Conservation (phyloP, 2,329 filamentous ascomycete genomes). For the Colletotrichum eremochloae region DNA sequence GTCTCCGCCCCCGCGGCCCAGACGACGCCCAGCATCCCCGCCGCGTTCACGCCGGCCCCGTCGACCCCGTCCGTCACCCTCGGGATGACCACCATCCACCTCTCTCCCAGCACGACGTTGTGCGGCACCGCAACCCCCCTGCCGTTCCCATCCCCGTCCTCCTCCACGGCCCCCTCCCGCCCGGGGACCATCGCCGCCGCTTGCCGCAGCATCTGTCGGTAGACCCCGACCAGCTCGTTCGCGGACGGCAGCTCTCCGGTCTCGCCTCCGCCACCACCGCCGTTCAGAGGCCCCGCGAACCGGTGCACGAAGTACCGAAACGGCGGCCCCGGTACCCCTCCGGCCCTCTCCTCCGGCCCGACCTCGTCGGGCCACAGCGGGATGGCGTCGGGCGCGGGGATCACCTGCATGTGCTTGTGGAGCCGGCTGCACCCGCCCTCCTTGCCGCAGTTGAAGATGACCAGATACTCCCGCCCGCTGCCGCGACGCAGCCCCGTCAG, state of each 20-base stretch:
- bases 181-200: slow-evolving; percentile 40
- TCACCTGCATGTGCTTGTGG: slow-evolving; percentile 64
- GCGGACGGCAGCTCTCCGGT: not conserved
- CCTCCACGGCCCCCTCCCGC: slow-evolving; percentile 11
- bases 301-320: slow-evolving; percentile 52
- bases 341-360: not conserved
- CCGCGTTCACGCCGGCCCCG: slow-evolving; percentile 58
- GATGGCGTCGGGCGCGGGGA: slow-evolving; percentile 51
- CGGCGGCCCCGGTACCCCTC: slow-evolving; percentile 46
- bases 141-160: slow-evolving; percentile 21
- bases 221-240: slow-evolving; percentile 44
- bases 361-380: slow-evolving; percentile 44
- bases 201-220: slow-evolving; percentile 46
- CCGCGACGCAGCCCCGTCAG: not conserved
- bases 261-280: not conserved
- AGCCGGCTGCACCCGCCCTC: slow-evolving; percentile 59
- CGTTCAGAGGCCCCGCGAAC: slow-evolving; percentile 45
- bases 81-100: slow-evolving; percentile 63
- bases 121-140: slow-evolving; percentile 52
- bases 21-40: slow-evolving; percentile 62
- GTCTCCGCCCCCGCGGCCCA: slow-evolving; percentile 48
- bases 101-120: slow-evolving; percentile 59
- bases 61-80: slow-evolving; percentile 52
- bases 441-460: slow-evolving; percentile 62
- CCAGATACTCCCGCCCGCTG: slow-evolving; percentile 48